Conservation (phyloP, 768 basidiomycete species). For the Phallus indusiatus region DNA sequence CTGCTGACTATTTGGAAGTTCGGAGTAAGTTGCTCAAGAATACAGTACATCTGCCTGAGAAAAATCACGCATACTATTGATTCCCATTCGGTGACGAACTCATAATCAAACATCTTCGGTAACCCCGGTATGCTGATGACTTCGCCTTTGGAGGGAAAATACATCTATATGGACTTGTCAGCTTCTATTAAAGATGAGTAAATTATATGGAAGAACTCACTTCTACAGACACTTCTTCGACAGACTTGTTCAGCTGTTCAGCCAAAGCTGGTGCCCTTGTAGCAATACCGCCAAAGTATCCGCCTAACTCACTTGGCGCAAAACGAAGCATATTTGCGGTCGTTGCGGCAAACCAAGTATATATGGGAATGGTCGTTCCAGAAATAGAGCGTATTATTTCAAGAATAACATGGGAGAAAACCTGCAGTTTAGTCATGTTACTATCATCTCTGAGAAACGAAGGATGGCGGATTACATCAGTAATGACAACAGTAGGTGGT, state of each 20-base stretch:
- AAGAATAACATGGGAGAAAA: not conserved
- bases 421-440: not conserved
- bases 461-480: not conserved
- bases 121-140: constrained; percentile 1
- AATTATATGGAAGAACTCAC: not conserved
- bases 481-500: not conserved
- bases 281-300: not conserved
- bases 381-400: not conserved
- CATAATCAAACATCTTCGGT: constrained; percentile 7
- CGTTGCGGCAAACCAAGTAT: not conserved
- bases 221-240: not conserved
- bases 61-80: too few relatives aligned
- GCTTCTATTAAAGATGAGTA: not conserved
- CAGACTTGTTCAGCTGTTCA: not conserved
- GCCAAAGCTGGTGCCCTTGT: not conserved
- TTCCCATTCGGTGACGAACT: not conserved
- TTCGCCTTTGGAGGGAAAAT: not conserved
- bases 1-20: too few relatives aligned
- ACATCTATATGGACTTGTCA: not conserved
- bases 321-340: not conserved
- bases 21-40: too few relatives aligned
- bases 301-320: not conserved
- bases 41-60: not conserved
- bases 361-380: not conserved
- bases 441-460: too few relatives aligned